Base-by-base conservation (phyloP, 768 basidiomycete species). In the Boletus sp. region DNA sequence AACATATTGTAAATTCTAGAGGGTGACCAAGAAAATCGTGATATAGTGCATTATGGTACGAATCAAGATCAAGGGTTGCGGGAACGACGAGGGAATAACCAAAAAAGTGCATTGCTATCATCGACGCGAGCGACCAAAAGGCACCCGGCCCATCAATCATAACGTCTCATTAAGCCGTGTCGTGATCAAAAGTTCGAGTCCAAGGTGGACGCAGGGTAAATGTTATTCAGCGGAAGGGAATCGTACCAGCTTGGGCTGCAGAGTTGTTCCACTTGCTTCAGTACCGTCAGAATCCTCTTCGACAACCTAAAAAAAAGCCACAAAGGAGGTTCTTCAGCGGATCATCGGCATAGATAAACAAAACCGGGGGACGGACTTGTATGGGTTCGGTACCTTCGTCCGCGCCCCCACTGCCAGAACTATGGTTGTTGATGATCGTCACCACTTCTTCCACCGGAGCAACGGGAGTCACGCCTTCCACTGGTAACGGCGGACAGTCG, bases 141-240 rank as follows among this genome's bases (percentile, higher is more conserved):
- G 36, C 17, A 30, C 8, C 20, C 32, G 35, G 20, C 20, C 28
- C 35, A 30, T 32, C 17, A 18, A 40, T 55, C 41, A 18, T 47
- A 42, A 37, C 24, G 11, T 52, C 52, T 46, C 36, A 24, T 50
- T 30, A 17, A 2, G 29, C 18, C 33, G 33, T 40, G 18, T 51
- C 35, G n/a, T 58, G 7, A 15, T 37, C 36, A 37, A 36, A 40
- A 17, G 58, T 49, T 18, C 45, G n/a, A 52, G 42, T 58, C 46
- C 53, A 41, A 37, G 18, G 7, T 4, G 54, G 60, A 62, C 57
- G 9, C 11, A 17, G 9, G 47, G 57, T 65, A 50, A 57, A 57
- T 71, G 75, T 75, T 68, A 76, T 75, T 78, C 68, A 48, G 56
- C 32, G 0, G 67, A 52, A 54, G 75, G 73, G 67, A 78, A 76